Base-by-base conservation (phyloP, 2,329 filamentous ascomycete species). In the Pestalotiopsis fici region DNA sequence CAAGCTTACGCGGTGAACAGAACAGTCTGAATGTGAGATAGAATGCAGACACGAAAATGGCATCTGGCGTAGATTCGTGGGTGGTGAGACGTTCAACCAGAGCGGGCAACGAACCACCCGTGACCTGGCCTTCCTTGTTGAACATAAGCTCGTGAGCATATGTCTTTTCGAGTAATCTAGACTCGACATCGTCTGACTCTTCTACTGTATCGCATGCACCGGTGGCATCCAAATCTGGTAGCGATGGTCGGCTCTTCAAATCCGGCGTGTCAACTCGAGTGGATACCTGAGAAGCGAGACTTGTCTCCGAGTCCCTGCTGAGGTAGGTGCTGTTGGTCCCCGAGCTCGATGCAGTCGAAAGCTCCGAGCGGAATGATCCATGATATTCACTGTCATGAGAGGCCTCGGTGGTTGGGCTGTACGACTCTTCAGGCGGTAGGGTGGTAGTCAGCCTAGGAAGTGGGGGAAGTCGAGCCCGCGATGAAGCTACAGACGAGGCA, bases 1-100 rank as follows among this genome's bases (percentile, higher is more conserved):
- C 92, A 69, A 99, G 88, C 69, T 93, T 90, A 6, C 87, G 77
- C 0, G 96, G 94, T 0, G 92, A 92, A 70, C 94, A 94, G 77
- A 99, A 99, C 12, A 97, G 88, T 64, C 96, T 90, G 82, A 99
- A 99, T 0, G 96, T 99, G 31, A 98, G 90, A 77, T 97, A 98
- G 77, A 99, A 98, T 0, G 96, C 94, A 2, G 94, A 95, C 55
- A 97, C 93, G 73, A 98, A 98, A 75, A 93, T 89, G 21, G 93
- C 90, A 76, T 98, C 95, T 0, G 96, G 96, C 0, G 95, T 97
- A 0, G 94, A 93, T 77, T 98, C 94, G 77, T 97, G 94, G 0
- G 93, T 94, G 0, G 96, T 98, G 55, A 99, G 87, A 70, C 94
- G 91, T 83, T 99, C 96, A n/a, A 99, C 91, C 31, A 99, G 83